Evolutionary conservation across 306 rosid genomes (phyloP).

Genomic region (Ormosia emarginata): DNA sequence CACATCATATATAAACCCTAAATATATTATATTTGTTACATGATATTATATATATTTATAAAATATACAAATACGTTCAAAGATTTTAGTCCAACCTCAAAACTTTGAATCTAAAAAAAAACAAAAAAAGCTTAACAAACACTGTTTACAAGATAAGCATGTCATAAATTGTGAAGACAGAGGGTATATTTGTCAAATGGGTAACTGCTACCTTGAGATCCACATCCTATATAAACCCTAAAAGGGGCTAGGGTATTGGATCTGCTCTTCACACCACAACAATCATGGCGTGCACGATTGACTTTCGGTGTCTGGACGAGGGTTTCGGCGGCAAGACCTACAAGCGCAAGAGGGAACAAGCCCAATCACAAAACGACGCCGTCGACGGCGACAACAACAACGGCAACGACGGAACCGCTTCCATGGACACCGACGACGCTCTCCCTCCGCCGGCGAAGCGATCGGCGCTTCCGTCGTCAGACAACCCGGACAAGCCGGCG

Average conservation of each 20-base stretch:
- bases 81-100: too few species aligned
- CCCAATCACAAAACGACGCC: not conserved
- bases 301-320: constrained; percentile 81
- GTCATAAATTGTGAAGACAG: too few species aligned
- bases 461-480: constrained; percentile 63
- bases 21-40: too few species aligned
- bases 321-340: constrained; percentile 94
- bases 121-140: too few species aligned
- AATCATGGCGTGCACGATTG: constrained; percentile 80
- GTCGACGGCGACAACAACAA: not conserved
- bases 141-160: too few species aligned
- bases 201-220: not conserved
- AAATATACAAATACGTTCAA: too few species aligned
- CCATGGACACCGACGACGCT: constrained; percentile 66
- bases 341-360: constrained; percentile 72
- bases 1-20: too few species aligned
- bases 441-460: constrained; percentile 62
- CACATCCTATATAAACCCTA: not conserved
- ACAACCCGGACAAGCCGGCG: constrained; percentile 67
- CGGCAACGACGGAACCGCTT: not conserved
- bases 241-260: constrained; percentile 21
- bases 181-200: not conserved
- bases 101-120: too few species aligned
- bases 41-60: too few species aligned
- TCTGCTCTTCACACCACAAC: not conserved